A percentile compares a stretch with the other conserved stretches of the same genome.
These are phyloP conservation scores for Suillus hirtellus DNA, from an alignment of 768 basidiomycete genomes.

Conservation along the genomic window DNA sequence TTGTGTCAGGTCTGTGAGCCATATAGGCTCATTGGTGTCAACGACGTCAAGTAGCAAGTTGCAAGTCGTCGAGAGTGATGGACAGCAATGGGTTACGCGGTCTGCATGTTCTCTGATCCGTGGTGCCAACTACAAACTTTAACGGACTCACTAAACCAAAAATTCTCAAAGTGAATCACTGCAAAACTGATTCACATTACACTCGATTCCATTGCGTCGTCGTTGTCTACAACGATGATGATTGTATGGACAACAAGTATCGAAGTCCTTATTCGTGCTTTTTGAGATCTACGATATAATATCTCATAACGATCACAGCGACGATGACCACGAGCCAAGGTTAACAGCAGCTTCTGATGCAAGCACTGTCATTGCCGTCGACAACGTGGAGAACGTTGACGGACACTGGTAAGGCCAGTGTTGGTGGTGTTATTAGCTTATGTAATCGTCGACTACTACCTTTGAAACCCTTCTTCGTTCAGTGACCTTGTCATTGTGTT, in stretches of 20 bases:
- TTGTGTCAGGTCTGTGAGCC: slow-evolving; percentile 30
- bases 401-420: not conserved
- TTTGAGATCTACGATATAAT: not conserved
- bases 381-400: not conserved
- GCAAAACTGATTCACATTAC: not conserved
- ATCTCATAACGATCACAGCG: not conserved
- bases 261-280: not conserved
- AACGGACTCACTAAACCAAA: not conserved
- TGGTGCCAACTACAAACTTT: not conserved
- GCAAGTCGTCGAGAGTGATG: slow-evolving; percentile 4
- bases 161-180: slow-evolving; percentile 3
- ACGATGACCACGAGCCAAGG: not conserved
- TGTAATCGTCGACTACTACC: slow-evolving; percentile 10
- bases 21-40: slow-evolving; percentile 19
- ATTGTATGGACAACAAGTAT: not conserved
- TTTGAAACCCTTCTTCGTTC: slow-evolving; percentile 12
- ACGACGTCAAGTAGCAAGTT: not conserved
- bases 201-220: not conserved
- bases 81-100: slow-evolving; percentile 4
- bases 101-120: slow-evolving; percentile 5
- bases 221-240: not conserved
- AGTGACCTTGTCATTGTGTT: slow-evolving; percentile 11
- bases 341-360: not conserved
- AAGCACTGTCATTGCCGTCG: not conserved
- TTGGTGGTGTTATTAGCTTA: not conserved